A percentile compares a stretch with the other conserved stretches of the same genome.
These are phyloP conservation scores for Yamadazyma oceani DNA, from an alignment of 1,139 yeast species.

Conservation along the genomic window DNA sequence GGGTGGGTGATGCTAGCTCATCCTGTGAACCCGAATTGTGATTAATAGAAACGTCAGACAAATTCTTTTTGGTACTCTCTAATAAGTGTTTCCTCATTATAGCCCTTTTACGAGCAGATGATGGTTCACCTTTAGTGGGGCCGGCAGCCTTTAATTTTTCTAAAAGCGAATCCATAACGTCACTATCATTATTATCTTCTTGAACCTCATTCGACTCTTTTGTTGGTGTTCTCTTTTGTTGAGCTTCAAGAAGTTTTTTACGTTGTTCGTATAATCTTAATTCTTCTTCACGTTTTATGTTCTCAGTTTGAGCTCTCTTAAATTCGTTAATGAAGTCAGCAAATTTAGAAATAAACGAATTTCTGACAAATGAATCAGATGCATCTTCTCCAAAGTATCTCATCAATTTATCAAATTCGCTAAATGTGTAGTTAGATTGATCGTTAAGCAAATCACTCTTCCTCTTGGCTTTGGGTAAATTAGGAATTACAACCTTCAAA, in stretches of 20 bases:
- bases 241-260: conserved; percentile 58
- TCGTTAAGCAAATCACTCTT: conserved; percentile 64
- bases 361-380: conserved; percentile 62
- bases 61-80: conserved; percentile 31
- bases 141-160: conserved; percentile 76
- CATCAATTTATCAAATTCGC: conserved; percentile 71
- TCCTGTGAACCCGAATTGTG: conserved; percentile 9
- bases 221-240: conserved; percentile 22
- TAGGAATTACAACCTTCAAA: conserved; percentile 60
- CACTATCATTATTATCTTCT: conserved; percentile 36
- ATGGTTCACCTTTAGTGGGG: conserved; percentile 68
- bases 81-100: conserved; percentile 64
- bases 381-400: conserved; percentile 78
- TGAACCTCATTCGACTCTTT: conserved; percentile 19
- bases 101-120: conserved; percentile 81
- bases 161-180: conserved; percentile 72
- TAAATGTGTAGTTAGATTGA: conserved; percentile 60
- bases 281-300: conserved; percentile 77
- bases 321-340: conserved; percentile 72
- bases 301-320: conserved; percentile 74
- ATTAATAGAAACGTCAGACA: conserved; percentile 2
- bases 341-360: conserved; percentile 71
- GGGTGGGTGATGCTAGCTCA: conserved; percentile 16
- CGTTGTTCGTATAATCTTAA: conserved; percentile 73
- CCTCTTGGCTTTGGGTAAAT: conserved; percentile 65